phyloP scores from a whole-genome alignment of 192 early-diverging fungal genomes.

The Coemansia sp. region DNA sequence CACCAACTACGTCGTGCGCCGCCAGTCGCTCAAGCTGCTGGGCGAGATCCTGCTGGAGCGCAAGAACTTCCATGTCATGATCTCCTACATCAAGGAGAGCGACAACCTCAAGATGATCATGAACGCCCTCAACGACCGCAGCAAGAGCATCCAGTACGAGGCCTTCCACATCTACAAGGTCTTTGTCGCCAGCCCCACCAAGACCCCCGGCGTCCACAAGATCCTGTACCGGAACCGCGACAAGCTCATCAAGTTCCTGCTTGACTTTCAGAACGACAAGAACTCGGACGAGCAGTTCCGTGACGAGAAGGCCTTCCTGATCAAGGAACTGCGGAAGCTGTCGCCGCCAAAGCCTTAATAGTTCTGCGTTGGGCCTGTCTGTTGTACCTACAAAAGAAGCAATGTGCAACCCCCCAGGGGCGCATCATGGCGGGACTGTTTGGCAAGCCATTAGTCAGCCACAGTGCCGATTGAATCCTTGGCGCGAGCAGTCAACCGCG shows the following conservation, averaged over 20 bases:
- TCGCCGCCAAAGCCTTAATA: slow-evolving; percentile 2
- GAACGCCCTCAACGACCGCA: slow-evolving; percentile 90
- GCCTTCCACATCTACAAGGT: slow-evolving; percentile 99
- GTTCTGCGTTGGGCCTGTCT: too few species aligned
- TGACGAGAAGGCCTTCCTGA: slow-evolving; percentile 94
- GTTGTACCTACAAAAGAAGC: too few species aligned
- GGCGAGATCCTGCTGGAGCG: slow-evolving; percentile 96
- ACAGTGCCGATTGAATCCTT: too few species aligned
- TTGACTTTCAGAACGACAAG: slow-evolving; percentile 91
- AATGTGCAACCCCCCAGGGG: too few species aligned
- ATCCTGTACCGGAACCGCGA: slow-evolving; percentile 92
- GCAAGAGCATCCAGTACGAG: slow-evolving; percentile 99
- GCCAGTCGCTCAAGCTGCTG: slow-evolving; percentile 96
- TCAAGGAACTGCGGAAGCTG: slow-evolving; percentile 75
- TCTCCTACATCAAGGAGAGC: slow-evolving; percentile 82
- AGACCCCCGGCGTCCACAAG: slow-evolving; percentile 85
- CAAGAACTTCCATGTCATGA: slow-evolving; percentile 94
- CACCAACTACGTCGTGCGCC: slow-evolving; percentile 94
- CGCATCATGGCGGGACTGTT: too few species aligned
- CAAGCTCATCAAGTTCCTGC: slow-evolving; percentile 79
- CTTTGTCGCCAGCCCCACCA: slow-evolving; percentile 97
- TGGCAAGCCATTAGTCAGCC: too few species aligned
- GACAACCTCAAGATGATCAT: slow-evolving; percentile 98
- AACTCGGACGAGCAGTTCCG: slow-evolving; percentile 98
- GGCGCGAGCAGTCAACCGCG: background rate